A percentile compares a stretch with the other conserved stretches of the same genome.
phyloP scores from a whole-genome alignment of 208 protist species.

The Kentomonas sorsogonicus region DNA sequence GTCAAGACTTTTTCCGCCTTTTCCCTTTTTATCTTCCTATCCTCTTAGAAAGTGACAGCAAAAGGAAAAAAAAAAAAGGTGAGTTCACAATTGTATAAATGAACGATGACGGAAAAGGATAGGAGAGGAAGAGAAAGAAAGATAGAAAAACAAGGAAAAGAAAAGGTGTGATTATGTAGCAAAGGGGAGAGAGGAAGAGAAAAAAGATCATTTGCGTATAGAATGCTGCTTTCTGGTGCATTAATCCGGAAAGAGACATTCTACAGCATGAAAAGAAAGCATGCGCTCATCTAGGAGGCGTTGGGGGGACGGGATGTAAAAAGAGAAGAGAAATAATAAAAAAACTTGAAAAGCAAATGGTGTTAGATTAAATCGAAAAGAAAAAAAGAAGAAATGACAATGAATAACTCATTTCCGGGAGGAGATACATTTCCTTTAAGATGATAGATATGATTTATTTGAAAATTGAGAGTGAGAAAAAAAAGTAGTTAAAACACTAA shows the following conservation, averaged over 20 bases:
- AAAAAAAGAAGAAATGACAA: conserved; percentile 3
- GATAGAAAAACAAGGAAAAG: conserved; percentile 12
- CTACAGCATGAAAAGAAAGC: too few relatives aligned
- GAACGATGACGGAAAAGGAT: background rate
- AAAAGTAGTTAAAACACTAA: too few relatives aligned
- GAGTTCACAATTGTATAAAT: background rate
- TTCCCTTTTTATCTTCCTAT: background rate
- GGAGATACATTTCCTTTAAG: background rate
- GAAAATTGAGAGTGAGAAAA: too few relatives aligned
- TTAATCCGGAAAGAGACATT: too few relatives aligned
- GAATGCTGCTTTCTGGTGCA: too few relatives aligned
- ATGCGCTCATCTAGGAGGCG: too few relatives aligned
- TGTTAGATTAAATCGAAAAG: conserved; percentile 1
- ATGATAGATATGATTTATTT: too few relatives aligned
- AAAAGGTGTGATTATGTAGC: background rate
- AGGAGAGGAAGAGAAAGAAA: background rate
- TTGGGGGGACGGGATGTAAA: too few relatives aligned
- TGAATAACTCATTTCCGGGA: background rate
- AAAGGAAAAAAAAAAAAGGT: background rate
- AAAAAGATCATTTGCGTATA: background rate
- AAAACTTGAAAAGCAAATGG: background rate
- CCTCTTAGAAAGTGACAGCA: background rate
- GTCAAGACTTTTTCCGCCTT: too few relatives aligned
- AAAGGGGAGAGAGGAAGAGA: conserved; percentile 1
- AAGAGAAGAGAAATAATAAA: too few relatives aligned